Evolutionary conservation across 495 filamentous ascomycete species (phyloP), one percentile per base, ranked within the genome.

Genomic region (Penicillium daleae): DNA sequence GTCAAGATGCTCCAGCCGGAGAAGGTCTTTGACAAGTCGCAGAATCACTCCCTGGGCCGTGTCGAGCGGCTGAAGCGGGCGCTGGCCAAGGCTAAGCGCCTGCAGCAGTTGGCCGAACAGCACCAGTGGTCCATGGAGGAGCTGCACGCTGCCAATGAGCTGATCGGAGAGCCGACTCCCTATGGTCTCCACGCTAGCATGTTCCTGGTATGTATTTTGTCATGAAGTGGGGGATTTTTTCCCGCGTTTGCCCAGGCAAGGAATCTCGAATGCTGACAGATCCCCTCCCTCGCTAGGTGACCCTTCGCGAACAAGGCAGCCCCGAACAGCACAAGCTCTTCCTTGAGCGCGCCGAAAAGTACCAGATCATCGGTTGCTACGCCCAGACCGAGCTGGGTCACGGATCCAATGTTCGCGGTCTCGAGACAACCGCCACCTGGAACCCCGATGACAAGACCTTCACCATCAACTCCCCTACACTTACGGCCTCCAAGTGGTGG

Each of bases 401-500:
- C 68, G 89, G 89, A 5, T 88, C 83, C 13, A 91, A 92, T 64
- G 89, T 92, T 15, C 82, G 89, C 61, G 89, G 89, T 21, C 75
- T 92, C 40, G 87, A 91, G 73, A 92, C 89, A 19, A 89, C 86
- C 12, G 89, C 89, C 17, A 90, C 84, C 29, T 91, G 87, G 85
- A 86, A 90, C 67, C 69, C 81, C 4, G 74, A 85, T 15, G 83
- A 89, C 66, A 86, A 89, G 74, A 89, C 86, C 6, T 92, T 91
- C 73, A 85, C 78, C 49, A 82, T 92, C 52, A 83, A 89, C 66
- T 88, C 87, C 0, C 90, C 90, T 0, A 75, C 81, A 56, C 76
- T 90, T 57, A 91, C 88, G 10, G 81, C 87, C 17, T 85, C 85
- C 39, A 92, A 92, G 70, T 92, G 89, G 89, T 92, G 90, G 90